Conservation (phyloP, 2,329 filamentous ascomycete genomes). For the Pseudopyrenochaeta lycopersici region DNA sequence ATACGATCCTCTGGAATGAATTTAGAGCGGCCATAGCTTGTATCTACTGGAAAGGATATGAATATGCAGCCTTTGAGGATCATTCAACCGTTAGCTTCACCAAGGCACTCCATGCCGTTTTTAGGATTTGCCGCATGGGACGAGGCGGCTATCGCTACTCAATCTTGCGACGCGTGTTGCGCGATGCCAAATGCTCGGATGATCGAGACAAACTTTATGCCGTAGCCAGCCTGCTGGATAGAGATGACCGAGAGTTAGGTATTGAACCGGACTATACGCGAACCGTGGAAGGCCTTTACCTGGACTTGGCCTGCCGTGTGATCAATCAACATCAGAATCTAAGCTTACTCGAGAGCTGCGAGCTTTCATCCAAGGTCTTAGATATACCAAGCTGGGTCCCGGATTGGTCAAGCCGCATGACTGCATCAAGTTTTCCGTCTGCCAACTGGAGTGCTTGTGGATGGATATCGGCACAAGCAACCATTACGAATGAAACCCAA, state of each 20-base stretch:
- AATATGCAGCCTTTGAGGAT: not conserved
- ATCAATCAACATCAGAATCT: not conserved
- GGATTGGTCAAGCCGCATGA: constrained; percentile 6
- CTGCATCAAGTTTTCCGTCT: too few relatives aligned
- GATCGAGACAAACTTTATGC: constrained; percentile 6
- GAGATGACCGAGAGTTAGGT: not conserved
- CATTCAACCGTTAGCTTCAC: too few relatives aligned
- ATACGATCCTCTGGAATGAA: not conserved
- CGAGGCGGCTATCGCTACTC: not conserved
- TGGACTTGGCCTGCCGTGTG: not conserved
- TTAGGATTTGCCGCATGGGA: not conserved
- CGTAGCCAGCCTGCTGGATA: not conserved
- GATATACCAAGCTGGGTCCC: constrained; percentile 13
- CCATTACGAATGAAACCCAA: not conserved
- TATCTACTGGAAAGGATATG: not conserved
- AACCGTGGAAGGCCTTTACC: not conserved
- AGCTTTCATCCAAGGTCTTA: not conserved
- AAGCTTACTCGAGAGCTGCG: constrained; percentile 3
- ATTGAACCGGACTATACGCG: constrained; percentile 5
- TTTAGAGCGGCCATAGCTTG: not conserved
- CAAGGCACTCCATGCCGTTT: not conserved
- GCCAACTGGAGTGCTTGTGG: constrained; percentile 11
- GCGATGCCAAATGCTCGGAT: constrained; percentile 6
- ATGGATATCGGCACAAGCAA: constrained; percentile 5
- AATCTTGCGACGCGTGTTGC: not conserved